A percentile compares a stretch with the other conserved stretches of the same genome.
phyloP scores from a whole-genome alignment of 208 protist genomes.

The Trypanosoma congolense region DNA sequence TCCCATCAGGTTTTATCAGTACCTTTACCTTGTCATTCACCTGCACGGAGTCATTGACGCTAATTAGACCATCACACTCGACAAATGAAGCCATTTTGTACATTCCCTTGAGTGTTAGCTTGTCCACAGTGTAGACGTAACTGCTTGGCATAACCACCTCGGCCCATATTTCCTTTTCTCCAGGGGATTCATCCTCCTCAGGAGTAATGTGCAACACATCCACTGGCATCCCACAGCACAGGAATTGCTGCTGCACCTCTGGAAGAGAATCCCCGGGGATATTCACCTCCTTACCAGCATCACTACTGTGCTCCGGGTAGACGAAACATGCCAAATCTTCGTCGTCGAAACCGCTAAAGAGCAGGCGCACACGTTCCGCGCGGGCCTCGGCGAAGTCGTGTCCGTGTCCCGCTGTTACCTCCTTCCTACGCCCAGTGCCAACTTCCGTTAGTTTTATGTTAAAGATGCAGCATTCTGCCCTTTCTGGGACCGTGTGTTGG shows the following conservation, averaged over 20 bases:
- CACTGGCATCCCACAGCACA: conserved; percentile 79
- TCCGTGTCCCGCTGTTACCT: conserved; percentile 78
- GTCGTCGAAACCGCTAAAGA: conserved; percentile 90
- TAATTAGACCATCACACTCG: conserved; percentile 83
- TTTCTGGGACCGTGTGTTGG: conserved; percentile 84
- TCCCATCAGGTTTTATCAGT: conserved; percentile 80
- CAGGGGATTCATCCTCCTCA: conserved; percentile 41
- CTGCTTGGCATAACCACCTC: conserved; percentile 84
- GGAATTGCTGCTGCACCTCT: conserved; percentile 78
- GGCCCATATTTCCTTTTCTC: conserved; percentile 69
- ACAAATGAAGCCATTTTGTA: conserved; percentile 84
- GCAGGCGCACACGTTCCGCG: conserved; percentile 68
- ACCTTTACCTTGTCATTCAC: conserved; percentile 83
- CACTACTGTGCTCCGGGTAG: conserved; percentile 72
- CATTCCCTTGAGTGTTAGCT: conserved; percentile 75
- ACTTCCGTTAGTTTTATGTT: conserved; percentile 85
- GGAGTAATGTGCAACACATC: conserved; percentile 82
- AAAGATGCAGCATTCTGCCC: conserved; percentile 88
- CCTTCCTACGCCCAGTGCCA: conserved; percentile 70
- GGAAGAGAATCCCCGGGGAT: conserved; percentile 64
- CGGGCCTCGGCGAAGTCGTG: conserved; percentile 83
- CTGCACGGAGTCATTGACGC: conserved; percentile 85
- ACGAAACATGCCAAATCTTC: conserved; percentile 87
- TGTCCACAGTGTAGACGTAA: conserved; percentile 85
- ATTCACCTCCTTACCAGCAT: conserved; percentile 81